phyloP scores from a whole-genome alignment of 805 yeast species.

The Debaryomyces prosopidis region DNA sequence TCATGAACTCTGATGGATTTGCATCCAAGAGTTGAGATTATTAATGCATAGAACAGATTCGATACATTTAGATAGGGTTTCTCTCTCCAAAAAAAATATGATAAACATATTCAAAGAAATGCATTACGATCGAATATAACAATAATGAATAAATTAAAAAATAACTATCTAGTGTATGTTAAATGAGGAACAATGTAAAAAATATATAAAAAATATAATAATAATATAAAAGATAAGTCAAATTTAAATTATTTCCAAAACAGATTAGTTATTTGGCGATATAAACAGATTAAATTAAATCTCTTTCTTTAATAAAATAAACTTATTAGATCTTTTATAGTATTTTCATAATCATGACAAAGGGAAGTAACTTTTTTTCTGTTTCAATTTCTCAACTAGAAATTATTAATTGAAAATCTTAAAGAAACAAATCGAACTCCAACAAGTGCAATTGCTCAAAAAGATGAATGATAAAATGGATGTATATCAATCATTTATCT shows the following conservation, averaged over 20 bases:
- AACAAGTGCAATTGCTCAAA: neutral
- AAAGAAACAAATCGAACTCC: neutral
- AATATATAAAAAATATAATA: neutral
- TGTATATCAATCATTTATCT: neutral
- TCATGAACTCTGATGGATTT: too few species aligned
- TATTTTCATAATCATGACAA: slow-evolving; percentile 11
- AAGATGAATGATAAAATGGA: neutral
- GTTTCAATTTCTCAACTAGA: neutral
- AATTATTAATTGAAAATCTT: neutral
- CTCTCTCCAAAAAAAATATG: too few species aligned
- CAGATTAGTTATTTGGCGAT: neutral
- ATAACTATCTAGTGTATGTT: slow-evolving; percentile 2
- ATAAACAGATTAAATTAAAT: neutral
- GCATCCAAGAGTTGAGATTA: too few species aligned
- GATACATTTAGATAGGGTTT: too few species aligned
- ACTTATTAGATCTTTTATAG: neutral
- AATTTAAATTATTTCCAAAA: neutral
- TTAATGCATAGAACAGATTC: too few species aligned
- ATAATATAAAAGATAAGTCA: neutral
- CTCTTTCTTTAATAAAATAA: neutral
- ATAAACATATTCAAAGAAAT: too few species aligned
- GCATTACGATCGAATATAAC: neutral
- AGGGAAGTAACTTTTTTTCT: slow-evolving; percentile 1
- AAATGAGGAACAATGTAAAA: neutral
- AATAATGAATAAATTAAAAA: neutral